phyloP scores from a whole-genome alignment of 108 stramenopile genomes.

The Fragilariopsis cylindrus region DNA sequence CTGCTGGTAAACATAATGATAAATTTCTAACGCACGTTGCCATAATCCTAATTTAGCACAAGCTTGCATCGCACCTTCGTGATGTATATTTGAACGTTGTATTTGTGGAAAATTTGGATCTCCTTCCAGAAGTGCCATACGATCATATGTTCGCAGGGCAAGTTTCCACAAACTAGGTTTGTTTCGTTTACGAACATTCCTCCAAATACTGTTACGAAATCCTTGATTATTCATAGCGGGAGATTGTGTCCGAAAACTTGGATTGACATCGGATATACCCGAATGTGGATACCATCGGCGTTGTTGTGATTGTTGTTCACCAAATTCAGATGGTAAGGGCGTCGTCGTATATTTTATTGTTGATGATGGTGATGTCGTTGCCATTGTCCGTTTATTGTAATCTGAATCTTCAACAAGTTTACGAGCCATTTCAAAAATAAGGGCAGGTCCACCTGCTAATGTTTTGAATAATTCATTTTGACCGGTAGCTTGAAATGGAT shows the following conservation, averaged over 20 bases:
- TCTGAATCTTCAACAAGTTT: conserved; percentile 58
- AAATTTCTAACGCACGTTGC: conserved; percentile 72
- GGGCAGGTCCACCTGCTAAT: conserved; percentile 56
- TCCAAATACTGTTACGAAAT: conserved; percentile 65
- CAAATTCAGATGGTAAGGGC: background rate
- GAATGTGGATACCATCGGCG: conserved; percentile 68
- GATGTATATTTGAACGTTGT: conserved; percentile 58
- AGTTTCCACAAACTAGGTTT: conserved; percentile 78
- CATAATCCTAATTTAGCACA: conserved; percentile 76
- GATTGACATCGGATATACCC: conserved; percentile 67
- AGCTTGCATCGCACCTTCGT: conserved; percentile 78
- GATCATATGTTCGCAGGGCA: conserved; percentile 68
- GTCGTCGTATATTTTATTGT: background rate
- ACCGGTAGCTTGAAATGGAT: conserved; percentile 31
- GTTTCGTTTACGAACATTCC: conserved; percentile 74
- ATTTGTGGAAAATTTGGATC: conserved; percentile 33
- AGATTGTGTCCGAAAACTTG: conserved; percentile 67
- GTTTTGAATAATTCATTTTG: conserved; percentile 31
- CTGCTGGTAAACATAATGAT: conserved; percentile 41
- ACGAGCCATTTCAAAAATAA: conserved; percentile 79
- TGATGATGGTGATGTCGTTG: background rate
- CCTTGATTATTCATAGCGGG: conserved; percentile 81
- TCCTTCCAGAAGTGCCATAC: conserved; percentile 56
- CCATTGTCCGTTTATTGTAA: conserved; percentile 15
- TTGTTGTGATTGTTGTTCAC: conserved; percentile 1